These are phyloP conservation scores for Paraphoma chrysanthemicola DNA, from an alignment of 2,329 filamentous ascomycete genomes.

Conservation along the genomic window DNA sequence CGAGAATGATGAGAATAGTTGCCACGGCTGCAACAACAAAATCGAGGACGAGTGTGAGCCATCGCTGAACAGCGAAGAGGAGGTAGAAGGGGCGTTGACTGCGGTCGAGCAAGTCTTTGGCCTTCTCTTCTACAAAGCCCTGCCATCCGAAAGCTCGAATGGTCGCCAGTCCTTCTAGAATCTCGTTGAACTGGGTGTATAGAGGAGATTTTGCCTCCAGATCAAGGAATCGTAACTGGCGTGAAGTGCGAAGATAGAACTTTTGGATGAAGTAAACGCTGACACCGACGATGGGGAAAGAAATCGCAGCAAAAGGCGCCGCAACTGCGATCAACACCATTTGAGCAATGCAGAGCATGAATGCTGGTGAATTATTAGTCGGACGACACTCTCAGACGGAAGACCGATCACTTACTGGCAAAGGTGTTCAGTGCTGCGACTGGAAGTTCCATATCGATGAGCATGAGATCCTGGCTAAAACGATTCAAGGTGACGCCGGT, in stretches of 20 bases:
- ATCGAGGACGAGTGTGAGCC: constrained; percentile 52
- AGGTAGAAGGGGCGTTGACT: constrained; percentile 56
- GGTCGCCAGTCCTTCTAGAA: constrained; percentile 56
- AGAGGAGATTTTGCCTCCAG: constrained; percentile 59
- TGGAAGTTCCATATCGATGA: constrained; percentile 56
- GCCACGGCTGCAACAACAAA: constrained; percentile 51
- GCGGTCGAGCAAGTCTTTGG: constrained; percentile 46
- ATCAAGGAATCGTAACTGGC: constrained; percentile 60
- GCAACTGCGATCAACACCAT: constrained; percentile 49
- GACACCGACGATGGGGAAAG: constrained; percentile 48
- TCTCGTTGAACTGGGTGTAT: constrained; percentile 61
- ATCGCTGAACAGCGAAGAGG: constrained; percentile 54
- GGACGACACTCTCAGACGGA: neutral
- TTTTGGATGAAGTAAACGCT: constrained; percentile 53
- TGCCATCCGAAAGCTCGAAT: constrained; percentile 61
- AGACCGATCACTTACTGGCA: constrained; percentile 25
- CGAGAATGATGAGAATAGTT: constrained; percentile 45
- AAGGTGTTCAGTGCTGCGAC: constrained; percentile 42
- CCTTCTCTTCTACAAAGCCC: constrained; percentile 47
- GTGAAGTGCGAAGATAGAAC: constrained; percentile 57
- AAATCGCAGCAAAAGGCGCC: constrained; percentile 49
- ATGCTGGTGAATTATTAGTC: constrained; percentile 22
- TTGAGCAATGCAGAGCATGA: constrained; percentile 43
- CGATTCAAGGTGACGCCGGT: constrained; percentile 56
- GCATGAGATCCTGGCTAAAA: constrained; percentile 57